phyloP scores from a whole-genome alignment of 768 basidiomycete species.

The Russula sp. region DNA sequence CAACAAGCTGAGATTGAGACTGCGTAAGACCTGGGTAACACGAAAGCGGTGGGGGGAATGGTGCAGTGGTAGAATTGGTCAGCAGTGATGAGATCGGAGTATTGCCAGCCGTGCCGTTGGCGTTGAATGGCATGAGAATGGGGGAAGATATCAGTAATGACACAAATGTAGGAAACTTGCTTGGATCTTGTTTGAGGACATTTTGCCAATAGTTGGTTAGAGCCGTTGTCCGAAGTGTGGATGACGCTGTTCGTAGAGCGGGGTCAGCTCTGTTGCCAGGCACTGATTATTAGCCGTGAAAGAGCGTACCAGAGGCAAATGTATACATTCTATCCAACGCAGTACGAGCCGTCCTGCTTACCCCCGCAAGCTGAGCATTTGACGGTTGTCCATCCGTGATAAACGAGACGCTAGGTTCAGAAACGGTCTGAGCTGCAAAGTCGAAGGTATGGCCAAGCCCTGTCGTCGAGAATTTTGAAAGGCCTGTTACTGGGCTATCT shows the following conservation, averaged over 20 bases:
- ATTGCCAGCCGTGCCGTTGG: constrained; percentile 30
- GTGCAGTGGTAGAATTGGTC: constrained; percentile 32
- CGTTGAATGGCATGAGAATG: constrained; percentile 53
- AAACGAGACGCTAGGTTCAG: constrained; percentile 40
- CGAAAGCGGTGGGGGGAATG: constrained; percentile 52
- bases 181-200: constrained; percentile 39
- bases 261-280: not conserved
- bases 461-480: constrained; percentile 34
- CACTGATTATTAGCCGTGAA: not conserved
- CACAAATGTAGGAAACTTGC: constrained; percentile 41
- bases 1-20: constrained; percentile 36
- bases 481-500: constrained; percentile 36
- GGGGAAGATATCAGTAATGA: constrained; percentile 39
- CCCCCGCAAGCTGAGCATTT: constrained; percentile 37
- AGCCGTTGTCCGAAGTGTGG: constrained; percentile 42
- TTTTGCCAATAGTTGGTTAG: constrained; percentile 49
- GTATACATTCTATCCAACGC: constrained; percentile 54
- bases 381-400: constrained; percentile 39
- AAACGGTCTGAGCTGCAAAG: constrained; percentile 49
- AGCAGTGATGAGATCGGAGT: constrained; percentile 35
- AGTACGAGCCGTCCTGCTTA: constrained; percentile 32
- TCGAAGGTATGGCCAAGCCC: constrained; percentile 50
- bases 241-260: constrained; percentile 39
- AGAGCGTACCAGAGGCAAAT: constrained; percentile 46
- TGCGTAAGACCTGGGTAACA: constrained; percentile 50